Evolutionary conservation across 2,329 filamentous ascomycete species (phyloP).

Genomic region (Shiraia sp.): DNA sequence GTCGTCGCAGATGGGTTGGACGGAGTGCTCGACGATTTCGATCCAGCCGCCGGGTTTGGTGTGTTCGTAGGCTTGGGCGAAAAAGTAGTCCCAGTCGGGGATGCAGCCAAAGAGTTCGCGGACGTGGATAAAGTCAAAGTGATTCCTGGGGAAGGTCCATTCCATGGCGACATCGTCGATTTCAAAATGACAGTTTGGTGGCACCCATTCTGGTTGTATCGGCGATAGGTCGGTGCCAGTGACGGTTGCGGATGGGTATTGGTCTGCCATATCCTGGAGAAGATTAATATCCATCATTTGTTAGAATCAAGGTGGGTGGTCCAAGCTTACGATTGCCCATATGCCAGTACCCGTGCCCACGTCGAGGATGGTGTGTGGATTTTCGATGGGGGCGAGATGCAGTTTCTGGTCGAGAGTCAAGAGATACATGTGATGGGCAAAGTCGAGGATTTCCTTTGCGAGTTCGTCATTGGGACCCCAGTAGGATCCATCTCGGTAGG

Average conservation of each 20-base stretch:
- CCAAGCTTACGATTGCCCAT: conserved; percentile 25
- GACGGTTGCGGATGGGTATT: conserved; percentile 33
- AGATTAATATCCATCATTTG: background rate
- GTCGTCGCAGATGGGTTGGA: conserved; percentile 47
- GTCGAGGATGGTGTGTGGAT: conserved; percentile 38
- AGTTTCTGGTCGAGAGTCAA: conserved; percentile 40
- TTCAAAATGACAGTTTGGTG: conserved; percentile 52
- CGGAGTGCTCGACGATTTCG: conserved; percentile 49
- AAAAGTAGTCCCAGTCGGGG: conserved; percentile 52
- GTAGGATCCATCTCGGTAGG: conserved; percentile 43
- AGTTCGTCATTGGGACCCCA: conserved; percentile 50
- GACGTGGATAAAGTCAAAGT: conserved; percentile 53
- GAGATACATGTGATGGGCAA: conserved; percentile 48
- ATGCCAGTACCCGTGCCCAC: conserved; percentile 43
- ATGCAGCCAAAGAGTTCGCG: conserved; percentile 52
- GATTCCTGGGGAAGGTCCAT: conserved; percentile 46
- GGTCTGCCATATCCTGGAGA: conserved; percentile 31
- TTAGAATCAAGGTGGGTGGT: background rate
- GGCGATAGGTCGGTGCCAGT: conserved; percentile 55
- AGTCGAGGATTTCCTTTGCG: conserved; percentile 50
- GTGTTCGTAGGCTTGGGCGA: conserved; percentile 38
- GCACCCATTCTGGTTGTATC: conserved; percentile 54
- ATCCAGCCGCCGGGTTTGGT: conserved; percentile 49
- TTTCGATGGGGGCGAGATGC: conserved; percentile 36
- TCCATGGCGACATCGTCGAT: conserved; percentile 51